Conservation (phyloP, 805 yeast genomes). For the Lipomyces starkeyi region DNA sequence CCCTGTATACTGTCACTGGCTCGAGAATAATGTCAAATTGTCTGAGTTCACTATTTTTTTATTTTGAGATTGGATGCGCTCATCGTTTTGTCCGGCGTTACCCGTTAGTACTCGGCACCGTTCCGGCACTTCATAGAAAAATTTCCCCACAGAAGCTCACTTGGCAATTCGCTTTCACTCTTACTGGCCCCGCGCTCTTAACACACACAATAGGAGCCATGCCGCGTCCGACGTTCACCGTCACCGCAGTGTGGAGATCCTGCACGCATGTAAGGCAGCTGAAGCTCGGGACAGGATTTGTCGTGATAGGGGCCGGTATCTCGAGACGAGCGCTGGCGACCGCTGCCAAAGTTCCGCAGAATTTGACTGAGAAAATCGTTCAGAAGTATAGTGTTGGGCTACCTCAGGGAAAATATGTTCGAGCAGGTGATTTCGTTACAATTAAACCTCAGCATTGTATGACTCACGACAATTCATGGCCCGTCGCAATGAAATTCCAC, state of each 20-base stretch:
- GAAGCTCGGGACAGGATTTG: neutral
- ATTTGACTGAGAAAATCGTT: slow-evolving; percentile 92
- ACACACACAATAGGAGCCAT: slow-evolving; percentile 3
- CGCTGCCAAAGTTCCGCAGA: slow-evolving; percentile 56
- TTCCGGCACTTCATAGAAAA: neutral
- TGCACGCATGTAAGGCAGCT: neutral
- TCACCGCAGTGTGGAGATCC: neutral
- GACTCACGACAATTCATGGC: slow-evolving; percentile 99
- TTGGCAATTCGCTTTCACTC: neutral
- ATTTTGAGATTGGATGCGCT: no score
- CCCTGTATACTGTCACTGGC: neutral
- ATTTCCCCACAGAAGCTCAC: neutral
- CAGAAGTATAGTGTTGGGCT: slow-evolving; percentile 90
- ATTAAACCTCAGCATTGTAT: slow-evolving; percentile 96
- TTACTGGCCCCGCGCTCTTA: slow-evolving; percentile 7
- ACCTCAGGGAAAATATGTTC: slow-evolving; percentile 75
- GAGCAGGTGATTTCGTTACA: slow-evolving; percentile 92
- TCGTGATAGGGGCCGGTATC: neutral
- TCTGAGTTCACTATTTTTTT: no score
- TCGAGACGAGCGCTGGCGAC: slow-evolving; percentile 28
- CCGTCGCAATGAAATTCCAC: slow-evolving; percentile 95
- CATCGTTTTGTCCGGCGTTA: no score
- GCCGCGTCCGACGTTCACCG: slow-evolving; percentile 14
- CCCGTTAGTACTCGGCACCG: no score
- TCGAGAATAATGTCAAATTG: no score